Conservation (phyloP, 139 green algal species). For the Chlorella sorokiniana region DNA sequence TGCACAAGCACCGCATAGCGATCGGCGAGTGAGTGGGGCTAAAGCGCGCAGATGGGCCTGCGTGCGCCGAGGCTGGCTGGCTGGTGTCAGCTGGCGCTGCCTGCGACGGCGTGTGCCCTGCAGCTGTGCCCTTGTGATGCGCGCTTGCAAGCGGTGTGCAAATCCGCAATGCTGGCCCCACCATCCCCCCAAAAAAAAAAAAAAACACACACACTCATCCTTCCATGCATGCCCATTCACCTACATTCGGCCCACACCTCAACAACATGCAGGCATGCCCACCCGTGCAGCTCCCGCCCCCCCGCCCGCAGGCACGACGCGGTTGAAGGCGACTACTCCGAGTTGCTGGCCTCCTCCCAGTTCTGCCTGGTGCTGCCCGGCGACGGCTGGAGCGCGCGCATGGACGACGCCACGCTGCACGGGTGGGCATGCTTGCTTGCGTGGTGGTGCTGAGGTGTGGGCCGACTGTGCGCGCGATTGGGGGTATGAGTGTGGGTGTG, state of each 20-base stretch:
- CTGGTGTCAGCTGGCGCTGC: not conserved
- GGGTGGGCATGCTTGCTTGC: too few species aligned
- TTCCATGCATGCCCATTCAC: too few species aligned
- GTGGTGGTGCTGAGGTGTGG: not conserved
- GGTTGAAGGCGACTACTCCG: not conserved
- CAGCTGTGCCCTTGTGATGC: too few species aligned
- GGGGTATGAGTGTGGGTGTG: not conserved
- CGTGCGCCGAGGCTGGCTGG: not conserved
- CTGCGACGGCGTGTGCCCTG: not conserved
- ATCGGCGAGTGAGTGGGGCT: conserved; percentile 33
- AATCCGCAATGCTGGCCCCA: too few species aligned
- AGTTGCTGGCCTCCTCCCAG: conserved; percentile 9
- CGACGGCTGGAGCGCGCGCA: not conserved
- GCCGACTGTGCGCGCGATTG: not conserved
- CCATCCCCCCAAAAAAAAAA: too few species aligned
- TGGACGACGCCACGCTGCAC: not conserved
- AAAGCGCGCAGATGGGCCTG: not conserved
- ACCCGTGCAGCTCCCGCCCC: not conserved
- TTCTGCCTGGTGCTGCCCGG: conserved; percentile 4
- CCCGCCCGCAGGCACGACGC: not conserved
- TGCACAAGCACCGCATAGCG: conserved; percentile 44
- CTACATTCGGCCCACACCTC: too few species aligned
- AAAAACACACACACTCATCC: too few species aligned
- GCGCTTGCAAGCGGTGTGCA: too few species aligned
- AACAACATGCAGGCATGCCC: not conserved